Evolutionary conservation across 306 rosid species (phyloP).

Genomic region (Glycine soja): DNA sequence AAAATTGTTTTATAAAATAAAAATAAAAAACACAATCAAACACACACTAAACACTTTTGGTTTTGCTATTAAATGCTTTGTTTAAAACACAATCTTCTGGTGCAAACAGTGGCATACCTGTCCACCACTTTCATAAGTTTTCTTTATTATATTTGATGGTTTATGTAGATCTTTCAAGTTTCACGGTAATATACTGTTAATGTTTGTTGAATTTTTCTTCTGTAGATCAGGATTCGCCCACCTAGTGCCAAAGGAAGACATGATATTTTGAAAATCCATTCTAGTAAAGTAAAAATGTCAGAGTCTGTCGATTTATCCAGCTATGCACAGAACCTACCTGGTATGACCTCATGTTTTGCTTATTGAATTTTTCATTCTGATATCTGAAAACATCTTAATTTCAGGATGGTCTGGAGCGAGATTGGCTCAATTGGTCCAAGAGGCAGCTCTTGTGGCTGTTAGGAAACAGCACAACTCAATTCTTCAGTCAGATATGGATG

Average conservation of each 20-base stretch:
- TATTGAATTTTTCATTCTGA: slow-evolving; percentile 33
- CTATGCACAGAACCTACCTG: slow-evolving; percentile 93
- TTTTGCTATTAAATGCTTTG: slow-evolving; percentile 38
- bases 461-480: slow-evolving; percentile 84
- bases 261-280: slow-evolving; percentile 91
- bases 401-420: slow-evolving; percentile 97
- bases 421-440: slow-evolving; percentile 94
- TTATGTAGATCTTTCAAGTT: slow-evolving; percentile 42
- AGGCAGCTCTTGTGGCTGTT: slow-evolving; percentile 98
- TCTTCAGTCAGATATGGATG: slow-evolving; percentile 92
- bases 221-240: slow-evolving; percentile 85
- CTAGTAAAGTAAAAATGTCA: slow-evolving; percentile 94
- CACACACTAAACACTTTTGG: slow-evolving; percentile 18
- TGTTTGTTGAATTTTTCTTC: slow-evolving; percentile 46
- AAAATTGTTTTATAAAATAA: not conserved
- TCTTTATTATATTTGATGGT: slow-evolving; percentile 41
- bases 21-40: not conserved
- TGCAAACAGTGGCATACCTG: slow-evolving; percentile 26
- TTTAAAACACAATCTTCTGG: slow-evolving; percentile 21
- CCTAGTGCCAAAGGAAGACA: slow-evolving; percentile 89
- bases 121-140: slow-evolving; percentile 19
- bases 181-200: slow-evolving; percentile 38
- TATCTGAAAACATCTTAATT: slow-evolving; percentile 47
- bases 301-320: slow-evolving; percentile 81
- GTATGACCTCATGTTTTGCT: slow-evolving; percentile 52